These are phyloP conservation scores for Stevia rebaudiana DNA, from an alignment of 140 eudicot genomes.

Conservation along the genomic window DNA sequence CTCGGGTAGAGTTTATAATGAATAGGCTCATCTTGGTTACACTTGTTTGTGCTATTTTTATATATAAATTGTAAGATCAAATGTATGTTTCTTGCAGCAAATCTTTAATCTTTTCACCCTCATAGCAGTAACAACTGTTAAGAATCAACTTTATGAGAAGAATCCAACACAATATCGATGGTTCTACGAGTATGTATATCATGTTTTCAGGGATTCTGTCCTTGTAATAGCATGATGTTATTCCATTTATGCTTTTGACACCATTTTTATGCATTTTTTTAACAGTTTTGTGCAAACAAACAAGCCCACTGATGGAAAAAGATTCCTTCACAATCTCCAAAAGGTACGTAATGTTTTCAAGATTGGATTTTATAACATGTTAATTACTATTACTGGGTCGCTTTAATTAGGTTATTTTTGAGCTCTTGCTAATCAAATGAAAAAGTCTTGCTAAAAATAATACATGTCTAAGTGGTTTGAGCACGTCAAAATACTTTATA, in stretches of 20 bases:
- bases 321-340: conserved; percentile 59
- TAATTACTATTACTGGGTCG: too few relatives aligned
- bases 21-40: too few relatives aligned
- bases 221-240: not conserved
- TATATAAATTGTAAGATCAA: conserved; percentile 2
- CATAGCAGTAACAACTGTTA: conserved; percentile 78
- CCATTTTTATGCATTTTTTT: not conserved
- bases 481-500: not conserved
- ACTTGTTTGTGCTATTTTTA: not conserved
- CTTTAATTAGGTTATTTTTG: not conserved
- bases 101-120: conserved; percentile 68
- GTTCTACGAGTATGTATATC: conserved; percentile 65
- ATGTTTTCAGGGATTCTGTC: not conserved
- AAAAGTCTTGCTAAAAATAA: not conserved
- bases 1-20: too few relatives aligned
- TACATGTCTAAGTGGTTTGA: not conserved
- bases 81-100: conserved; percentile 47
- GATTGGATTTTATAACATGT: not conserved
- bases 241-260: not conserved
- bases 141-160: conserved; percentile 79
- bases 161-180: conserved; percentile 68
- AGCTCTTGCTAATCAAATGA: not conserved
- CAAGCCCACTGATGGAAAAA: conserved; percentile 59
- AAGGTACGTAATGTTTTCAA: conserved; percentile 38
- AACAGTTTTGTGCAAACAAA: conserved; percentile 53